Percentiles rank a stretch among this genome's conserved stretches.
Conservation (phyloP, 2,329 filamentous ascomycete species). For the Dendryphion nanum region DNA sequence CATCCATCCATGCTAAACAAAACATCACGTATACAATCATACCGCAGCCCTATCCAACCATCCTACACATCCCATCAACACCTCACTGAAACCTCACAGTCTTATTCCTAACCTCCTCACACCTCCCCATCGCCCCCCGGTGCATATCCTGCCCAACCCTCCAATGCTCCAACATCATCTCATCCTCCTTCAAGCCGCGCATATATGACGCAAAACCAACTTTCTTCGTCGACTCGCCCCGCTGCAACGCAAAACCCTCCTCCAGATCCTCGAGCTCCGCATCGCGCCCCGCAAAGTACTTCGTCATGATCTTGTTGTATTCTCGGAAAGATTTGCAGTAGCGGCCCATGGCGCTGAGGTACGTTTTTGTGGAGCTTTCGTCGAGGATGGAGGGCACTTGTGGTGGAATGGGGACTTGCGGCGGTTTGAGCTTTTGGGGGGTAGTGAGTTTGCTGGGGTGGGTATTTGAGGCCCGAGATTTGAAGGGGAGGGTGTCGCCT, state of each 20-base stretch:
- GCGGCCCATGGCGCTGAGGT: slow-evolving; percentile 51
- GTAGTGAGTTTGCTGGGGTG: slow-evolving; percentile 42
- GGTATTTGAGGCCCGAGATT: slow-evolving; percentile 51
- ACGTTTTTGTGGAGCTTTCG: slow-evolving; percentile 50
- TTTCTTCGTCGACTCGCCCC: slow-evolving; percentile 48
- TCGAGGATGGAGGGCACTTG: slow-evolving; percentile 44
- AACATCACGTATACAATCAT: too few relatives aligned
- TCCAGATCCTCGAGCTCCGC: slow-evolving; percentile 45
- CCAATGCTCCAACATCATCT: slow-evolving; percentile 62
- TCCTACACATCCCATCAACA: too few relatives aligned
- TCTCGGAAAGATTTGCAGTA: slow-evolving; percentile 58
- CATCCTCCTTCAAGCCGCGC: slow-evolving; percentile 62
- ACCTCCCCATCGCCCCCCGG: slow-evolving; percentile 50
- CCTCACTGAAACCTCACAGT: too few relatives aligned
- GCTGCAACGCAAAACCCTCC: slow-evolving; percentile 50
- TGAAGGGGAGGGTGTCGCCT: slow-evolving; percentile 56
- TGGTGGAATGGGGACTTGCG: slow-evolving; percentile 54
- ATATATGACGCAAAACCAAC: slow-evolving; percentile 60
- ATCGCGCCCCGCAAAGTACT: slow-evolving; percentile 55
- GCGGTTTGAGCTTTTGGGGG: slow-evolving; percentile 46
- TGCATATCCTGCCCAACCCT: slow-evolving; percentile 59
- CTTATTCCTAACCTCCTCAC: slow-evolving; percentile 20
- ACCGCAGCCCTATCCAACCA: too few relatives aligned
- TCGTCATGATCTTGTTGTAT: slow-evolving; percentile 56
- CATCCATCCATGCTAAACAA: too few relatives aligned